These are phyloP conservation scores for Sporisorium scitamineum DNA, from an alignment of 1,284 basidiomycete species.

Conservation along the genomic window DNA sequence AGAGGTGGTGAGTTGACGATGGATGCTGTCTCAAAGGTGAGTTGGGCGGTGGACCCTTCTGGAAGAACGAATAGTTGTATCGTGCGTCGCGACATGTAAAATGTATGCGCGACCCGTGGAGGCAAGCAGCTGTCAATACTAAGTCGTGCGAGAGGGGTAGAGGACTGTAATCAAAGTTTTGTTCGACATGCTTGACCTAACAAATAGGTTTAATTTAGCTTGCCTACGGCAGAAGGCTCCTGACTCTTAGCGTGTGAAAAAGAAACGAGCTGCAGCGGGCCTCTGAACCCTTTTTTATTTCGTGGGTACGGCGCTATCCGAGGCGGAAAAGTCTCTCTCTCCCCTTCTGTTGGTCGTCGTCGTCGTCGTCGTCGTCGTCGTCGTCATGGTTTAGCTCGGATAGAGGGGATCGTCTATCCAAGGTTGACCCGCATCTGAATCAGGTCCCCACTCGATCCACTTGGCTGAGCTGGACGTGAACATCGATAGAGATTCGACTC, in stretches of 20 bases:
- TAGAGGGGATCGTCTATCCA: not conserved
- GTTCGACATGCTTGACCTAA: too few species aligned
- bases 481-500: not conserved
- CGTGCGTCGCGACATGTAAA: conserved; percentile 10
- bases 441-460: not conserved
- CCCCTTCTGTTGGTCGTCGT: not conserved
- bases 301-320: not conserved
- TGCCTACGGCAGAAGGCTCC: too few species aligned
- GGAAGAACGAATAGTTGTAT: not conserved
- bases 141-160: conserved; percentile 1
- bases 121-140: too few species aligned
- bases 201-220: too few species aligned
- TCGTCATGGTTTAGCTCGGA: not conserved
- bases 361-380: not conserved
- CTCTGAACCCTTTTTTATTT: too few species aligned
- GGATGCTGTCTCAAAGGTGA: not conserved
- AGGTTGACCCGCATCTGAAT: conserved; percentile 1
- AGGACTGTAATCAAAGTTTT: too few species aligned
- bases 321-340: not conserved
- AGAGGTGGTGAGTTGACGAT: not conserved
- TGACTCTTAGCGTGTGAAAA: too few species aligned
- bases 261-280: too few species aligned
- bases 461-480: not conserved
- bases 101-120: conserved; percentile 3
- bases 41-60: not conserved